Conservation (phyloP, 352 stramenopile genomes). For the Pythium insidiosum region DNA sequence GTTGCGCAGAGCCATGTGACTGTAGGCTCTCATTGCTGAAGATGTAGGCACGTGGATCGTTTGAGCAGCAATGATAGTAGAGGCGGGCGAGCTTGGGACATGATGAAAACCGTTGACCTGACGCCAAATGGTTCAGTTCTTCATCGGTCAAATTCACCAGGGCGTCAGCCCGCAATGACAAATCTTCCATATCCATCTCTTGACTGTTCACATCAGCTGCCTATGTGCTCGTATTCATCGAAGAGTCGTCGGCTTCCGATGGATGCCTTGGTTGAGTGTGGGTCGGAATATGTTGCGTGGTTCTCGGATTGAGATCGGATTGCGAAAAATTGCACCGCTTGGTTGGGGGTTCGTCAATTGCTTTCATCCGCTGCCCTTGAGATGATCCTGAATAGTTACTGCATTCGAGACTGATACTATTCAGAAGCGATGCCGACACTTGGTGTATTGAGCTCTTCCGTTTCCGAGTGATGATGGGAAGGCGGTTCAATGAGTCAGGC, state of each 20-base stretch:
- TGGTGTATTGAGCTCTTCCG: too few relatives aligned
- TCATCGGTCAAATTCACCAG: neutral
- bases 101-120: neutral
- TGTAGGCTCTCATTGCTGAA: constrained; percentile 1
- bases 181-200: neutral
- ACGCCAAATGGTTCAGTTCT: neutral
- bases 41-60: neutral
- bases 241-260: neutral
- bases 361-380: too few relatives aligned
- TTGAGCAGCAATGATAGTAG: neutral
- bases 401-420: too few relatives aligned
- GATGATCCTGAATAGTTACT: too few relatives aligned
- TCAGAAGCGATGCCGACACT: too few relatives aligned
- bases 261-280: neutral
- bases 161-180: neutral
- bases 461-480: too few relatives aligned
- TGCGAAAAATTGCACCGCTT: neutral
- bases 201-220: neutral
- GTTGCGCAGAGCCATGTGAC: neutral
- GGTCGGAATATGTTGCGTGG: neutral
- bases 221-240: neutral
- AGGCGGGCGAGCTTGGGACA: neutral
- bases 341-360: neutral
- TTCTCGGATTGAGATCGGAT: neutral
- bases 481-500: too few relatives aligned